Conservation (phyloP, 345 rosid genomes). For the Murraya koenigii region DNA sequence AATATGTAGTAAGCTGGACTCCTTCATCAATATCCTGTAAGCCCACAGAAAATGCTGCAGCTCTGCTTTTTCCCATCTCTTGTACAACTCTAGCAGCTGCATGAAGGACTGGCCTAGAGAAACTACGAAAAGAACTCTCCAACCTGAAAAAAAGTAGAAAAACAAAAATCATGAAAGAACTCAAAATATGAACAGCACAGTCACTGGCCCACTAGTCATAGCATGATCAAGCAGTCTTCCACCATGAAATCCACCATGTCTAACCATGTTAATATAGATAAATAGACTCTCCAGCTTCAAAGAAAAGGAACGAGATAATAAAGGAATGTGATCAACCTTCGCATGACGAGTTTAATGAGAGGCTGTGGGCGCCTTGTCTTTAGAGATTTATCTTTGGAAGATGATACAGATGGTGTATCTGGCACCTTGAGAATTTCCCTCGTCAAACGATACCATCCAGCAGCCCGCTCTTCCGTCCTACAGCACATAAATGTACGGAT, state of each 20-base stretch:
- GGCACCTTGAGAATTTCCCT: conserved; percentile 97
- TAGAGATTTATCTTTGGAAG: conserved; percentile 72
- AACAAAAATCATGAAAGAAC: conserved; percentile 2
- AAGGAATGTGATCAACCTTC: conserved; percentile 60
- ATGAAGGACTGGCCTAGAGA: conserved; percentile 98
- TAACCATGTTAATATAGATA: not conserved
- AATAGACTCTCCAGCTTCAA: not conserved
- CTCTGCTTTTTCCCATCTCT: conserved; percentile 97
- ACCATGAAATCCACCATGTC: not conserved
- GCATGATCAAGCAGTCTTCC: not conserved
- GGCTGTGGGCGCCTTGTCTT: conserved; percentile 96
- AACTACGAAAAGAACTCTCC: conserved; percentile 98
- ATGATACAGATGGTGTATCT: conserved; percentile 77
- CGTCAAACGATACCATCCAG: conserved; percentile 97
- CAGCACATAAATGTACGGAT: conserved; percentile 17
- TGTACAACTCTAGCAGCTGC: conserved; percentile 99
- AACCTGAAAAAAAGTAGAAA: conserved; percentile 44
- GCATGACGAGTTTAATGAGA: conserved; percentile 94
- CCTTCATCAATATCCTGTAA: conserved; percentile 90
- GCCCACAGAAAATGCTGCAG: conserved; percentile 95
- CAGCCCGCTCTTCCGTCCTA: conserved; percentile 95
- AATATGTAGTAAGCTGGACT: conserved; percentile 57
- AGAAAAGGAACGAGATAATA: not conserved
- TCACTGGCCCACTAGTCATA: not conserved
- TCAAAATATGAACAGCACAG: not conserved